These are phyloP conservation scores for Chrysochromulina tobinii DNA, from an alignment of 78 protist genomes.

Conservation along the genomic window DNA sequence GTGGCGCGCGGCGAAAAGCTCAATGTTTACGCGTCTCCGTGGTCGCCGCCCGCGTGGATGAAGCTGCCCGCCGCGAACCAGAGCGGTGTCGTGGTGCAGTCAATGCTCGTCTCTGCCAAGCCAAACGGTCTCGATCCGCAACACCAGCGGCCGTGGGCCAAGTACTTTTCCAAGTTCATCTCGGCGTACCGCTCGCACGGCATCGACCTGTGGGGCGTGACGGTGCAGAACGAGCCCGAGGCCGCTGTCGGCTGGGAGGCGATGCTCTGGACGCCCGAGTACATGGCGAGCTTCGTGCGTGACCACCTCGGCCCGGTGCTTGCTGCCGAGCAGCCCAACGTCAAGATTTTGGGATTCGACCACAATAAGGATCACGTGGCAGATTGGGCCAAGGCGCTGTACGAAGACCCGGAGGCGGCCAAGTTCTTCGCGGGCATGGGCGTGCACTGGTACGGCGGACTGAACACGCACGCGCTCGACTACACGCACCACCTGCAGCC, in stretches of 20 bases:
- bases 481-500: background rate
- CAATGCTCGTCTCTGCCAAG: background rate
- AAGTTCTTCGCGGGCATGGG: slow-evolving; percentile 43
- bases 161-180: slow-evolving; percentile 36
- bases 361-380: slow-evolving; percentile 44
- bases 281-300: background rate
- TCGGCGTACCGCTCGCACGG: slow-evolving; percentile 36
- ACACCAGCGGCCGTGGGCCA: slow-evolving; percentile 36
- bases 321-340: slow-evolving; percentile 40
- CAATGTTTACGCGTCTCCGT: slow-evolving; percentile 38
- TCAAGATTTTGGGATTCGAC: slow-evolving; percentile 52
- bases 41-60: slow-evolving; percentile 69
- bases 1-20: background rate
- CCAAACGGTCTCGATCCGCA: background rate
- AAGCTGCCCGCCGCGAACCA: slow-evolving; percentile 14
- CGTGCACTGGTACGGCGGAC: slow-evolving; percentile 60
- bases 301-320: slow-evolving; percentile 39
- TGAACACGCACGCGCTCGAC: background rate
- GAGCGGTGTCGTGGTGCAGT: no score
- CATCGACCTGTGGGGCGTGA: slow-evolving; percentile 35
- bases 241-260: slow-evolving; percentile 33
- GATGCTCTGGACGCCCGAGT: background rate
- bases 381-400: background rate
- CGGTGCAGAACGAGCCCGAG: slow-evolving; percentile 45
- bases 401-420: slow-evolving; percentile 28